A percentile compares a stretch with the other conserved stretches of the same genome.
These are phyloP conservation scores for Plasmopara muralis DNA, from an alignment of 352 stramenopile species.

Conservation along the genomic window DNA sequence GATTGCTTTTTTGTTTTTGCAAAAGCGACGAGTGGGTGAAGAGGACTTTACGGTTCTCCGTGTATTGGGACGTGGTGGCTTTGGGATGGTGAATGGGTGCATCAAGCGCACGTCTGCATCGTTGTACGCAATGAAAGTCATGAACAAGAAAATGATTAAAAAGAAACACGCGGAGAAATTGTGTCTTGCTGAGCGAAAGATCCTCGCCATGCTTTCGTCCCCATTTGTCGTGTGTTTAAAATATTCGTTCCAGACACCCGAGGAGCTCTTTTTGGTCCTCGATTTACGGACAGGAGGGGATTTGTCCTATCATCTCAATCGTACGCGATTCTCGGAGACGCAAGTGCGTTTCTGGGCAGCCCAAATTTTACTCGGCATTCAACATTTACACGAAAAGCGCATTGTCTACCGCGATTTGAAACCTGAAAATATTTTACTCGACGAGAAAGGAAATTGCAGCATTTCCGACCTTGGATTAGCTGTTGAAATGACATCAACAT, in stretches of 20 bases:
- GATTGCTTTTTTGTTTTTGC: conserved; percentile 87
- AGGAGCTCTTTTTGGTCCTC: conserved; percentile 95
- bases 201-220: conserved; percentile 64
- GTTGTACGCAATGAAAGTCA: conserved; percentile 83
- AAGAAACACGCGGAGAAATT: conserved; percentile 89
- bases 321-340: conserved; percentile 55
- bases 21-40: conserved; percentile 86
- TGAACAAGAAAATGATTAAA: conserved; percentile 87
- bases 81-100: conserved; percentile 95
- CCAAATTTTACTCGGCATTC: conserved; percentile 64
- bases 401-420: conserved; percentile 89
- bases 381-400: conserved; percentile 86
- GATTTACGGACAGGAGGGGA: conserved; percentile 97
- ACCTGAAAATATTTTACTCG: conserved; percentile 86
- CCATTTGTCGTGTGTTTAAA: conserved; percentile 95
- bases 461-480: conserved; percentile 96
- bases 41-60: conserved; percentile 95
- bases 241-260: conserved; percentile 92
- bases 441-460: conserved; percentile 93
- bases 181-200: conserved; percentile 68
- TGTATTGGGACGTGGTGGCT: conserved; percentile 93
- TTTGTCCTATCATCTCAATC: conserved; percentile 83
- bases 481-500: conserved; percentile 87
- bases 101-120: conserved; percentile 90
- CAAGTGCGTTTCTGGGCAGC: conserved; percentile 80